Evolutionary conservation across 2,329 filamentous ascomycete genomes (phyloP).

Genomic region (Curvularia lunata): DNA sequence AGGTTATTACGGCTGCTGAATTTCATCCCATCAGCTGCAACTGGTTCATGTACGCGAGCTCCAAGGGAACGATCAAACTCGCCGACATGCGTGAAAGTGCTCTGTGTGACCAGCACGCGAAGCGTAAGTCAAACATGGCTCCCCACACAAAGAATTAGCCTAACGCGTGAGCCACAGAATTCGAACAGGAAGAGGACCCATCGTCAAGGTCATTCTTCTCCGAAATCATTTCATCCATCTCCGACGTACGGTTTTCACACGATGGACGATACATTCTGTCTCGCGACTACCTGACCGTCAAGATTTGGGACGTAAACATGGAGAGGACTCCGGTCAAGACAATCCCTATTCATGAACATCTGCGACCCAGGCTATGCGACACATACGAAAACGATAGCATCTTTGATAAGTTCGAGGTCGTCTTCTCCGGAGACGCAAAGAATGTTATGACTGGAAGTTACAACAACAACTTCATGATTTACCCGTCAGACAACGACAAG

Average conservation of each 20-base stretch:
- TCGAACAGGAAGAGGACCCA: constrained; percentile 98
- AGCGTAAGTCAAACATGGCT: constrained; percentile 70
- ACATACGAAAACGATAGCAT: constrained; percentile 99
- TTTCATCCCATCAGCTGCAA: constrained; percentile 98
- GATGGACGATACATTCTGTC: constrained; percentile 97
- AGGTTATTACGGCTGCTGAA: constrained; percentile 97
- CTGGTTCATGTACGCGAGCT: constrained; percentile 99
- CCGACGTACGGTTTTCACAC: constrained; percentile 95
- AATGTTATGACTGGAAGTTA: constrained; percentile 99
- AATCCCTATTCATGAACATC: constrained; percentile 97
- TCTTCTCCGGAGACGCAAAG: constrained; percentile 97
- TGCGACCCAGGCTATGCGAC: constrained; percentile 91
- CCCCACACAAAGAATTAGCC: background rate
- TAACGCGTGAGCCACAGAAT: constrained; percentile 65
- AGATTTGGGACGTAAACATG: constrained; percentile 99
- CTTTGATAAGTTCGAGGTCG: constrained; percentile 99
- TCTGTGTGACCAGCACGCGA: constrained; percentile 92
- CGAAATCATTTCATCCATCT: constrained; percentile 99
- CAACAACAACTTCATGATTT: constrained; percentile 99
- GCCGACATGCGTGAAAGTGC: constrained; percentile 98
- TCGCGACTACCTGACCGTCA: constrained; percentile 96
- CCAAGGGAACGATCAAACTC: constrained; percentile 97
- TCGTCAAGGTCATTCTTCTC: constrained; percentile 98
- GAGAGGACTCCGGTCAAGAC: constrained; percentile 97
- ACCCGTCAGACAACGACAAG: constrained; percentile 92